A percentile compares a stretch with the other conserved stretches of the same genome.
Conservation (phyloP, 306 rosid species). For the Lupinus albus region DNA sequence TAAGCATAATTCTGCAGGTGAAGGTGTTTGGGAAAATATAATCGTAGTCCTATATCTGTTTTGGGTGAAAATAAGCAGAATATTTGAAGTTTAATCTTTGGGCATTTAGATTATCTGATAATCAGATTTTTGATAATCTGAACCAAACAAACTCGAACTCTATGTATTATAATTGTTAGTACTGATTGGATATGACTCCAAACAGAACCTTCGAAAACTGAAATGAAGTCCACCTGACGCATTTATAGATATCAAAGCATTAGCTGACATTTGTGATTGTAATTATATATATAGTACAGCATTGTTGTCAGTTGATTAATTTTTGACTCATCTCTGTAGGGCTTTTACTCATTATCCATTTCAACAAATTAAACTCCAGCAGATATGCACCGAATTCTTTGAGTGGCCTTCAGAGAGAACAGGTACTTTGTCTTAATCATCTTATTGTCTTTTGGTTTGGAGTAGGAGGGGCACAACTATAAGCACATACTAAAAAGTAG, state of each 20-base stretch:
- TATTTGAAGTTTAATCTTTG: too few relatives aligned
- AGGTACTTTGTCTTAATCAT: constrained; percentile 49
- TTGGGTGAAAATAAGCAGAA: too few relatives aligned
- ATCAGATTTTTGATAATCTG: too few relatives aligned
- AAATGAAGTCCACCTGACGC: constrained; percentile 25
- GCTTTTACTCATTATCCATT: constrained; percentile 63
- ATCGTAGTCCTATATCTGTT: too few relatives aligned
- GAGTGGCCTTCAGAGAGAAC: constrained; percentile 76
- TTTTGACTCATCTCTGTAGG: constrained; percentile 46
- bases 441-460: neutral
- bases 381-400: constrained; percentile 62
- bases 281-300: constrained; percentile 24
- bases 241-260: neutral
- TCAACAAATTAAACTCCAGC: constrained; percentile 62
- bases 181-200: neutral
- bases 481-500: neutral
- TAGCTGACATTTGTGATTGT: neutral
- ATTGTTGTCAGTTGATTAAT: constrained; percentile 23
- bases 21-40: too few relatives aligned
- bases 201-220: constrained; percentile 24
- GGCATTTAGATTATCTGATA: too few relatives aligned
- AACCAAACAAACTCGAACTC: neutral
- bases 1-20: too few relatives aligned
- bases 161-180: neutral
- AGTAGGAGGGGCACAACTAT: neutral